Percentiles rank a stretch among this genome's conserved stretches.
These are phyloP conservation scores for Xylaria sp. DNA, from an alignment of 2,329 filamentous ascomycete species.

Conservation along the genomic window DNA sequence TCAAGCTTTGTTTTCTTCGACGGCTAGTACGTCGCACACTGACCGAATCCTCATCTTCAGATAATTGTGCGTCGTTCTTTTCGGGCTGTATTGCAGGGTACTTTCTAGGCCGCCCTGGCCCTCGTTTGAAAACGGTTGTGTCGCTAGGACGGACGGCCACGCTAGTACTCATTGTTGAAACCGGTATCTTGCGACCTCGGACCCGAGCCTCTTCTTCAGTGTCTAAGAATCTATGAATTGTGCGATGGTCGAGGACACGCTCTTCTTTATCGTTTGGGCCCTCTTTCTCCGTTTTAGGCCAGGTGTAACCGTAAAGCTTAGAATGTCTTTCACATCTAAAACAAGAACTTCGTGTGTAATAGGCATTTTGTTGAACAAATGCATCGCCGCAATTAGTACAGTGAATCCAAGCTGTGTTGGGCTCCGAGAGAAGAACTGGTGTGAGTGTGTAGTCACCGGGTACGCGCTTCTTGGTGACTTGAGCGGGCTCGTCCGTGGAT, in stretches of 20 bases:
- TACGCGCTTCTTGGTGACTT: slow-evolving; percentile 49
- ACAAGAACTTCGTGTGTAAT: slow-evolving; percentile 83
- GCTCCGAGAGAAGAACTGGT: slow-evolving; percentile 73
- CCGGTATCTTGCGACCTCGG: slow-evolving; percentile 47
- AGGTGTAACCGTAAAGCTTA: slow-evolving; percentile 91
- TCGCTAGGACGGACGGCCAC: neutral
- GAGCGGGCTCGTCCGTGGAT: slow-evolving; percentile 34
- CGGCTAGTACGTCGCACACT: slow-evolving; percentile 30
- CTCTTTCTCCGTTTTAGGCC: slow-evolving; percentile 91
- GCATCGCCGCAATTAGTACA: slow-evolving; percentile 82
- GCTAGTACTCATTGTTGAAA: neutral
- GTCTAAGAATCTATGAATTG: slow-evolving; percentile 81
- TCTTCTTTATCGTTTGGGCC: slow-evolving; percentile 75
- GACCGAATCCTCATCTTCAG: slow-evolving; percentile 23
- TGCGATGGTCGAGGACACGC: slow-evolving; percentile 81
- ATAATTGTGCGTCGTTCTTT: slow-evolving; percentile 7
- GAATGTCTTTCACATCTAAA: slow-evolving; percentile 94
- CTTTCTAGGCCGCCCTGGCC: slow-evolving; percentile 36
- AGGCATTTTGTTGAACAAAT: slow-evolving; percentile 89
- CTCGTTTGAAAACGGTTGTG: slow-evolving; percentile 29
- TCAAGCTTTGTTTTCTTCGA: slow-evolving; percentile 31
- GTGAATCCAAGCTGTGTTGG: slow-evolving; percentile 81
- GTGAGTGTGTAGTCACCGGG: slow-evolving; percentile 87
- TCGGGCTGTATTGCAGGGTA: slow-evolving; percentile 5
- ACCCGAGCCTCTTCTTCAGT: slow-evolving; percentile 68